Evolutionary conservation across 1,139 yeast species (phyloP), one percentile per base, ranked within the genome.

Genomic region (Scheffersomyces segobiensis): DNA sequence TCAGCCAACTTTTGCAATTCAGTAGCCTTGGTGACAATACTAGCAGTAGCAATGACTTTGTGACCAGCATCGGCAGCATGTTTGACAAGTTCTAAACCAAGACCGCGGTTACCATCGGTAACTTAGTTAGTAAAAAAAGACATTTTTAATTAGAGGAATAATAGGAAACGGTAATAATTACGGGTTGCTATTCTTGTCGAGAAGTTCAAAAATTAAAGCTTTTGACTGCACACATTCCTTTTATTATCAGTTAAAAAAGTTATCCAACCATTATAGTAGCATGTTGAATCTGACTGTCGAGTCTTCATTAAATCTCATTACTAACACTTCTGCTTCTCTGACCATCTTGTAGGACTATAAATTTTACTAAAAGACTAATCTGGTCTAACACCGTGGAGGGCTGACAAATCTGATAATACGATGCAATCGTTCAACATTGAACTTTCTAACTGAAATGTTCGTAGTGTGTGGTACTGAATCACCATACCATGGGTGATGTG

Each of bases 91-190:
- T 65, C 69, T 26, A 65, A 60, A 1, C 79, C 79, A 54, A 76
- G 67, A 4, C 79, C 79, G 55, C 74, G 65, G 59, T 70, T 73
- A 22, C 71, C 72, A 48, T 74, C 76, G 14, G 68, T 63, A 47
- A 72, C 59, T 20, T 71, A 62, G 58, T 70, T 67, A 52, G 60
- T 50, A 20, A 48, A 48, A 19, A 26, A 48, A 21, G 50, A 48
- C 50, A 48, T 48, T 48, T 48, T 5, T 20, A 21, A 20, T 7
- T 19, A n/a, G 50, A 10, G 17, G 24, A 14, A 19, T 48, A n/a
- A n/a, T n/a, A n/a, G n/a, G 0, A n/a, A 20, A 32, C 17, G 2
- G 42, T 12, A 10, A 32, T 10, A 32, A 12, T 17, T 32, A 10
- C 3, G 42, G 12, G 12, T 3, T 10, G 42, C 12, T 32, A 12